phyloP scores from a whole-genome alignment of 1,284 basidiomycete species.

The Sparassis latifolia region DNA sequence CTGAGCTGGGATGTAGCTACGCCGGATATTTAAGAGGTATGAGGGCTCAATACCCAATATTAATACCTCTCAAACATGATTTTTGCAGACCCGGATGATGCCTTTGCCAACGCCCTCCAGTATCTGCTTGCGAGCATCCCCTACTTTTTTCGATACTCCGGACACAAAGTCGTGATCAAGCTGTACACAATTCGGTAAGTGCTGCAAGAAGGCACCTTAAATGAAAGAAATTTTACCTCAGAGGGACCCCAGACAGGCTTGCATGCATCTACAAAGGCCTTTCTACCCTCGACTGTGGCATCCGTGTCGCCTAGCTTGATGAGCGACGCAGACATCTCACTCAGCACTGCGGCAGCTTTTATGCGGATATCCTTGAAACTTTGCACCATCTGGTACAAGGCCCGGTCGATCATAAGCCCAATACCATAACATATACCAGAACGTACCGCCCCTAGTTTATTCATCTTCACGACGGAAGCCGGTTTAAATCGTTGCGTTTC shows the following conservation, averaged over 20 bases:
- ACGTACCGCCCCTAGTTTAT: slow-evolving; percentile 64
- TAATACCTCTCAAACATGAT: slow-evolving; percentile 27
- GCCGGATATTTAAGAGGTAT: too few relatives aligned
- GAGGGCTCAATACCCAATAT: too few relatives aligned
- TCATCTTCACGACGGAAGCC: slow-evolving; percentile 56
- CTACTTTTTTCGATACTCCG: slow-evolving; percentile 54
- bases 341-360: slow-evolving; percentile 44
- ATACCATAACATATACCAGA: neutral
- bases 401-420: slow-evolving; percentile 1
- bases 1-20: too few relatives aligned
- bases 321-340: slow-evolving; percentile 49
- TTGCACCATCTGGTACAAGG: slow-evolving; percentile 47
- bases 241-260: slow-evolving; percentile 29
- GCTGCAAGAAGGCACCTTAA: neutral
- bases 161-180: slow-evolving; percentile 61
- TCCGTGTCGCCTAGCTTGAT: slow-evolving; percentile 43
- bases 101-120: slow-evolving; percentile 70
- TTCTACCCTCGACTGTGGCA: slow-evolving; percentile 44
- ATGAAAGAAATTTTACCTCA: slow-evolving; percentile 31
- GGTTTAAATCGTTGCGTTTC: slow-evolving; percentile 68
- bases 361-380: slow-evolving; percentile 57
- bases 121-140: slow-evolving; percentile 62
- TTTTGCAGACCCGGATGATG: slow-evolving; percentile 44
- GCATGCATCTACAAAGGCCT: slow-evolving; percentile 46
- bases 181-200: slow-evolving; percentile 26